Evolutionary conservation across 176 grass and related monocot genomes (phyloP).

Genomic region (Carex kokanica): DNA sequence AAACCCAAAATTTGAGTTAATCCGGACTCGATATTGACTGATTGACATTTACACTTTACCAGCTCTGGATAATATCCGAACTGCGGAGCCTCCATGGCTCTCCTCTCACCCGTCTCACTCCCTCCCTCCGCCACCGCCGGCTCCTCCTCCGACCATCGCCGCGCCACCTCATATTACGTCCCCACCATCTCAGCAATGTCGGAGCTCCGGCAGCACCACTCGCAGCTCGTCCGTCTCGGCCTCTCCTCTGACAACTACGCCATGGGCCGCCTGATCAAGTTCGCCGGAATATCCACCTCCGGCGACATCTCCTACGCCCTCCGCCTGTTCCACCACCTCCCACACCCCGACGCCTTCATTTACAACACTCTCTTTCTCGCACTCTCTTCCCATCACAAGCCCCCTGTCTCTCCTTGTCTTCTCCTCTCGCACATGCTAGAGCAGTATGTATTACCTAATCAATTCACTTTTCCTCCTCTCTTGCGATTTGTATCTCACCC

Average conservation of each 20-base stretch:
- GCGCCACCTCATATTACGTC: neutral
- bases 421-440: slow-evolving; percentile 22
- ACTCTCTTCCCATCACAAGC: slow-evolving; percentile 32
- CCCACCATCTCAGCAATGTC: slow-evolving; percentile 45
- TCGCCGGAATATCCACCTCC: slow-evolving; percentile 43
- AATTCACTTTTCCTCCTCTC: slow-evolving; percentile 63
- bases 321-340: slow-evolving; percentile 50
- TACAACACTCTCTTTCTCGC: slow-evolving; percentile 65
- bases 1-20: no score
- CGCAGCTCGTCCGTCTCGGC: slow-evolving; percentile 51
- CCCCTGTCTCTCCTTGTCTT: neutral
- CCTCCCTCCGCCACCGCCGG: neutral
- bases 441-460: slow-evolving; percentile 14
- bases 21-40: no score
- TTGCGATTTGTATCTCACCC: slow-evolving; percentile 31
- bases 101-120: slow-evolving; percentile 9
- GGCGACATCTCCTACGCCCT: slow-evolving; percentile 49
- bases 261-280: slow-evolving; percentile 49
- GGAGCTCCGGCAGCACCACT: slow-evolving; percentile 59
- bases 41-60: no score
- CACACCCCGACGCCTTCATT: slow-evolving; percentile 55
- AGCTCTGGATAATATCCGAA: no score
- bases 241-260: slow-evolving; percentile 40
- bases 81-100: neutral
- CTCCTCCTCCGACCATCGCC: slow-evolving; percentile 16